Conservation (phyloP, 2,329 filamentous ascomycete species). For the Plectosphaerella sp. region DNA sequence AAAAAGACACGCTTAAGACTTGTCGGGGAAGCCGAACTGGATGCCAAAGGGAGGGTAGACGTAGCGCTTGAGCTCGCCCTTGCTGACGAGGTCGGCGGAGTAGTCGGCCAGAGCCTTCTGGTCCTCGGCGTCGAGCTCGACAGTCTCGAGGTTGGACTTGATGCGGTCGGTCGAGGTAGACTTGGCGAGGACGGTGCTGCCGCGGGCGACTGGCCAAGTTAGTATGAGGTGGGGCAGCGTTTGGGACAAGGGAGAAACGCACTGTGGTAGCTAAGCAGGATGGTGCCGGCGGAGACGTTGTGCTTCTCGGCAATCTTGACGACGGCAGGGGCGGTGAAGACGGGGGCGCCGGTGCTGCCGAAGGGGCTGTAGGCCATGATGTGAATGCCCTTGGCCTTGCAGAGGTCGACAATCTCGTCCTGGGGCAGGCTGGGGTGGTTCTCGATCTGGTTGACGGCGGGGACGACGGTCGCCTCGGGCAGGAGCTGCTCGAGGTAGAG, state of each 20-base stretch:
- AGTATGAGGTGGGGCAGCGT: too few species aligned
- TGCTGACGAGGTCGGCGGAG: conserved; percentile 42
- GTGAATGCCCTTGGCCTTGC: conserved; percentile 63
- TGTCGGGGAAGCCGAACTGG: conserved; percentile 70
- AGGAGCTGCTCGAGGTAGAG: conserved; percentile 53
- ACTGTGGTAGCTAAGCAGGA: conserved; percentile 72
- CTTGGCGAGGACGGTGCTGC: conserved; percentile 69
- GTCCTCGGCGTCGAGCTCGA: conserved; percentile 62
- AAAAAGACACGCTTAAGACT: conserved; percentile 26
- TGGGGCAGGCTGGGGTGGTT: conserved; percentile 69
- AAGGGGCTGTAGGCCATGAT: conserved; percentile 70
- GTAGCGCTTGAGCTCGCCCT: conserved; percentile 53
- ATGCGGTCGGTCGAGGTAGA: conserved; percentile 66
- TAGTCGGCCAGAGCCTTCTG: conserved; percentile 52
- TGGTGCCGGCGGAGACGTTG: conserved; percentile 52
- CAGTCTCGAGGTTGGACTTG: conserved; percentile 63
- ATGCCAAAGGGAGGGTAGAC: conserved; percentile 67
- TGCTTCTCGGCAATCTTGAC: conserved; percentile 62
- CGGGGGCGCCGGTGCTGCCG: conserved; percentile 59
- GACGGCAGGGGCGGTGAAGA: conserved; percentile 59
- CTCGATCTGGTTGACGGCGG: conserved; percentile 69
- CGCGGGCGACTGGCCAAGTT: conserved; percentile 52
- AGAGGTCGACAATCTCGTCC: conserved; percentile 66
- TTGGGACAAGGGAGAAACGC: conserved; percentile 30
- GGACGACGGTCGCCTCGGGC: conserved; percentile 45